Base-by-base conservation (phyloP, 1,284 basidiomycete genomes). In the Heterobasidion occidentale region DNA sequence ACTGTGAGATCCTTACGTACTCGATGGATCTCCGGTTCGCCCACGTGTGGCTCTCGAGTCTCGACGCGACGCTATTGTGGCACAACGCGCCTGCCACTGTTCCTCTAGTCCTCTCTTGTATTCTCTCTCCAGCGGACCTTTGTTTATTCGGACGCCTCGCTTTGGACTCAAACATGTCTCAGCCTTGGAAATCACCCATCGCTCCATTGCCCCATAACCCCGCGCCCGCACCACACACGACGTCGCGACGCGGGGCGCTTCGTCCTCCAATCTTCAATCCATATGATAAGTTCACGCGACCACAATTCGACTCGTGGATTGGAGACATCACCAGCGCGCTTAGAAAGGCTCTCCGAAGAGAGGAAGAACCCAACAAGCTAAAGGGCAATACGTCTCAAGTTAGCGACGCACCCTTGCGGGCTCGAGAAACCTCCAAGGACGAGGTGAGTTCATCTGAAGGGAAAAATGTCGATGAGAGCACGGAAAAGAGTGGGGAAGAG, bases 291-390 rank as follows among this genome's bases (percentile, higher is more conserved):
- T 84, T 86, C 67, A 75, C 82, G 6, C 77, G 82, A 65, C 68
- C 74, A 2, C 78, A 86, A 60, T 86, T 87, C 63, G 83, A 87
- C 73, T 71, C 74, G 64, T 86, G 81, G 80, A 85, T 88, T 63
- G 77, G 73, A 60, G 81, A 75, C 62, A 78, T 88, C 51, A 86
- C 82, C 1, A 68, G 74, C 58, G 71, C 77, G 54, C 68, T 88
- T 33, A 75, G 74, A 58, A 72, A 69, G 49, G 84, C 83, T 36
- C 69, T 86, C 8, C 79, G 79, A 1, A 74, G 76, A 51, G 72
- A 72, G 42, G 74, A 71, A 51, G 63, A 69, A n/a, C 27, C 27
- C 27, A 58, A 51, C 20, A 35, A 59, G 49, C 46, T 51, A 45
- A 33, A 27, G 35, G 27, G 48, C 47, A 52, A 56, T 53, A 51